Evolutionary conservation across 805 yeast genomes (phyloP).

Genomic region (Cyberlindnera maclurae): DNA sequence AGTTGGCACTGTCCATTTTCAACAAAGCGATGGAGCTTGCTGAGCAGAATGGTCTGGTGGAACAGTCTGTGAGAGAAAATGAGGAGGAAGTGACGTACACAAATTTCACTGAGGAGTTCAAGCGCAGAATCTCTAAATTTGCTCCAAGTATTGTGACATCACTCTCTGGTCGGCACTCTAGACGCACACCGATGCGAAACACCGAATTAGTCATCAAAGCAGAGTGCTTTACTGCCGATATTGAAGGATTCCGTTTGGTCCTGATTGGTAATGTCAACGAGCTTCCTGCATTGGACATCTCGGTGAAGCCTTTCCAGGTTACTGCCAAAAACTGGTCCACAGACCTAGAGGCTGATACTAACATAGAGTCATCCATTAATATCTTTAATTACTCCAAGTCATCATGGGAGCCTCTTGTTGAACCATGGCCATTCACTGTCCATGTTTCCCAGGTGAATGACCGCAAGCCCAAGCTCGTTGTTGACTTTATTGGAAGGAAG

Average conservation of each 20-base stretch:
- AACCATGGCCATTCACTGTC: constrained; percentile 75
- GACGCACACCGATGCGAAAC: constrained; percentile 15
- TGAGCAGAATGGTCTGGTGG: constrained; percentile 17
- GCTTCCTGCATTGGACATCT: constrained; percentile 77
- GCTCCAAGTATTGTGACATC: constrained; percentile 62
- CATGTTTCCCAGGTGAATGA: constrained; percentile 49
- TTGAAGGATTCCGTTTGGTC: constrained; percentile 76
- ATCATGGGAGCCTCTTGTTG: constrained; percentile 92
- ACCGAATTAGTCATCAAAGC: constrained; percentile 47
- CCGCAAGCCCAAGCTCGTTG: constrained; percentile 40
- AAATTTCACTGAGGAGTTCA: constrained; percentile 57
- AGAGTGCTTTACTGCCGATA: constrained; percentile 56
- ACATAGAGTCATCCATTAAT: constrained; percentile 60
- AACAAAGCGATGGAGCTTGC: constrained; percentile 55
- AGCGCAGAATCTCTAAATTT: constrained; percentile 49
- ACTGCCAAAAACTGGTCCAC: constrained; percentile 81
- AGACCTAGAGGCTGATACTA: constrained; percentile 62
- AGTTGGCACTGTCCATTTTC: constrained; percentile 68
- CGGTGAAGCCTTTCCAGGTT: constrained; percentile 59
- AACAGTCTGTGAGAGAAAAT: constrained; percentile 9
- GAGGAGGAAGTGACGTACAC: constrained; percentile 20
- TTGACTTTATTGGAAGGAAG: constrained; percentile 71
- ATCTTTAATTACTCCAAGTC: constrained; percentile 85
- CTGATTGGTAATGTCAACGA: constrained; percentile 89
- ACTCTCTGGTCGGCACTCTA: constrained; percentile 30